Percentiles rank a stretch among this genome's conserved stretches.
phyloP scores from a whole-genome alignment of 768 basidiomycete genomes.

The Cystofilobasidium capitatum region DNA sequence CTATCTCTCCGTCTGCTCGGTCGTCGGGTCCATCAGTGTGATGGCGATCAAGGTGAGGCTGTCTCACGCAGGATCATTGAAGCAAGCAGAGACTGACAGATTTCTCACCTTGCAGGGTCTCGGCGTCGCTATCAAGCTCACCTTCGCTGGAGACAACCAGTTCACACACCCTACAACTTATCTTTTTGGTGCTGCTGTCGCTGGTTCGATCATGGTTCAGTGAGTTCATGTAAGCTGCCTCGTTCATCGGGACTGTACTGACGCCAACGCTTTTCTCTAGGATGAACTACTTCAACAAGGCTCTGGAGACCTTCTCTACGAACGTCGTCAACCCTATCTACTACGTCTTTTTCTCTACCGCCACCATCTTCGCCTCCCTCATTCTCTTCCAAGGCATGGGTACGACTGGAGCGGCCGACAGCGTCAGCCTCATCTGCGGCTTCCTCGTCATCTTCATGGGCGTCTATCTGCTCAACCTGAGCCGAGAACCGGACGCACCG shows the following conservation, averaged over 20 bases:
- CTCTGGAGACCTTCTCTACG: slow-evolving; percentile 88
- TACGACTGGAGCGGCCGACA: slow-evolving; percentile 69
- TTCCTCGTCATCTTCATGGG: slow-evolving; percentile 91
- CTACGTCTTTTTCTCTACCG: slow-evolving; percentile 90
- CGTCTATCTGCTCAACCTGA: slow-evolving; percentile 66
- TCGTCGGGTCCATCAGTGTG: slow-evolving; percentile 91
- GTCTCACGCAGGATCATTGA: not conserved
- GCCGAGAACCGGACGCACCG: slow-evolving; percentile 36
- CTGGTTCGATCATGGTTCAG: slow-evolving; percentile 57
- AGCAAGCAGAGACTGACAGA: not conserved
- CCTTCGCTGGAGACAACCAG: slow-evolving; percentile 85
- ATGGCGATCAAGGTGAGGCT: slow-evolving; percentile 75
- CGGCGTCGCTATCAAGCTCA: slow-evolving; percentile 91
- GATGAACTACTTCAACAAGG: slow-evolving; percentile 77
- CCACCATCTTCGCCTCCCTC: slow-evolving; percentile 83
- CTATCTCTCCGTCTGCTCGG: slow-evolving; percentile 91
- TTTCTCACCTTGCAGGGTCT: slow-evolving; percentile 50
- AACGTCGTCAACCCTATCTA: slow-evolving; percentile 98
- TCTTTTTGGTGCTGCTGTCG: slow-evolving; percentile 75
- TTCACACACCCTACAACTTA: slow-evolving; percentile 93
- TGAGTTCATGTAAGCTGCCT: slow-evolving; percentile 22
- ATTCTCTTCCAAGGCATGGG: slow-evolving; percentile 98
- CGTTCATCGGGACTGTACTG: no score
- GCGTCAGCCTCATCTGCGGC: slow-evolving; percentile 75
- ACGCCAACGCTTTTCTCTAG: not conserved